phyloP scores from a whole-genome alignment of 768 basidiomycete species.

The Lentinula guzmanii region DNA sequence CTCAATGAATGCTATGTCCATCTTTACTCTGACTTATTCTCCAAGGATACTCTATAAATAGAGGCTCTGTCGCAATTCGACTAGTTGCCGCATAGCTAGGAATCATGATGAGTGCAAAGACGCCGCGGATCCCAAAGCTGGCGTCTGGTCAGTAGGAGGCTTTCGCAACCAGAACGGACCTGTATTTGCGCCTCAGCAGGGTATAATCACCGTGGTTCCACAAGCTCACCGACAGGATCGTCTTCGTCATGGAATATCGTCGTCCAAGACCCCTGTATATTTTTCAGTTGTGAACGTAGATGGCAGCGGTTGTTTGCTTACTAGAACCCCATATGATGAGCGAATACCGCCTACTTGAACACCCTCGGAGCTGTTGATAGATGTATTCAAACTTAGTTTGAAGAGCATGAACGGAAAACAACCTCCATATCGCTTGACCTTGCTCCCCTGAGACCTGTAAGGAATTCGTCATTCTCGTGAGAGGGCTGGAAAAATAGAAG shows the following conservation, averaged over 20 bases:
- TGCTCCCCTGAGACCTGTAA: constrained; percentile 45
- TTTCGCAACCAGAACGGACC: constrained; percentile 6
- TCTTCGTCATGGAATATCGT: constrained; percentile 37
- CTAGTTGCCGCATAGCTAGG: too few species aligned
- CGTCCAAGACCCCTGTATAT: constrained; percentile 29
- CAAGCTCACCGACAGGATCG: constrained; percentile 37
- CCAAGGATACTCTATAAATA: too few species aligned
- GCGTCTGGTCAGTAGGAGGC: background rate
- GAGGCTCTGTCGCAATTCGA: too few species aligned
- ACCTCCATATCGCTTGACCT: constrained; percentile 54
- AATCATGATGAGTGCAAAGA: background rate
- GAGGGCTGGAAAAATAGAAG: background rate
- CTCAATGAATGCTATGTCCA: too few species aligned
- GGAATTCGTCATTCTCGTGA: constrained; percentile 8
- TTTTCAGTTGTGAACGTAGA: background rate
- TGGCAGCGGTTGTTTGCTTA: constrained; percentile 17
- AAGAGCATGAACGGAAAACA: constrained; percentile 10
- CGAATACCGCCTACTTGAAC: constrained; percentile 57
- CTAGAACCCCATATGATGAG: constrained; percentile 55
- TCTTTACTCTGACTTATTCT: too few species aligned
- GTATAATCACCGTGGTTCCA: background rate
- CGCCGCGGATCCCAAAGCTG: background rate
- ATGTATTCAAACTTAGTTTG: constrained; percentile 10
- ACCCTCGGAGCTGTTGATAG: constrained; percentile 44
- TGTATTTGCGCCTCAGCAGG: background rate